phyloP scores from a whole-genome alignment of 345 rosid species.

The Nephelium lappaceum region DNA sequence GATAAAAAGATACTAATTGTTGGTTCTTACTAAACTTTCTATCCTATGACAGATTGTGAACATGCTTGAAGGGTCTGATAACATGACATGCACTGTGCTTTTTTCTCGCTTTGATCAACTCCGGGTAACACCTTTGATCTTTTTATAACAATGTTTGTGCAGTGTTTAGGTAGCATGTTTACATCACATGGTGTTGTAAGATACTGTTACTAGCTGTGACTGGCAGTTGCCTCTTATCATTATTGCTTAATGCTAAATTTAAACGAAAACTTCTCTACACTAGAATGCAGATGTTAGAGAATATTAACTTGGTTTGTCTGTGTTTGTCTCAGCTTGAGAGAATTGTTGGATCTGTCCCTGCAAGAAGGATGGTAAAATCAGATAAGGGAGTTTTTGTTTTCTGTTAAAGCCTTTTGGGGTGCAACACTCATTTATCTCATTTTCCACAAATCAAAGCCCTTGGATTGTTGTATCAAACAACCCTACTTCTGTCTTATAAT shows the following conservation, averaged over 20 bases:
- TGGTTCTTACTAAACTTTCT: neutral
- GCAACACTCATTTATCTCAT: neutral
- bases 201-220: neutral
- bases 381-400: conserved; percentile 72
- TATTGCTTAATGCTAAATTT: too few relatives aligned
- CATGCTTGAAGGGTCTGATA: conserved; percentile 78
- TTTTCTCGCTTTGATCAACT: conserved; percentile 73
- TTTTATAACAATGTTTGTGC: neutral
- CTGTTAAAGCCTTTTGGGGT: conserved; percentile 34
- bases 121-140: conserved; percentile 51
- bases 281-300: neutral
- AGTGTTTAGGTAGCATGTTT: neutral
- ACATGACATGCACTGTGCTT: conserved; percentile 73
- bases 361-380: conserved; percentile 69
- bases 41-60: conserved; percentile 66
- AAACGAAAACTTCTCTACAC: too few relatives aligned
- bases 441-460: neutral
- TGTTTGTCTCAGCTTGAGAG: conserved; percentile 64
- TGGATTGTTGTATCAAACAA: neutral
- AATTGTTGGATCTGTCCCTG: conserved; percentile 65
- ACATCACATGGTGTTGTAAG: neutral
- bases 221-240: neutral
- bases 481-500: neutral
- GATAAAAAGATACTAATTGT: neutral
- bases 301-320: conserved; percentile 6